phyloP scores from a whole-genome alignment of 2,329 filamentous ascomycete genomes.

The Cladophialophora psammophila region DNA sequence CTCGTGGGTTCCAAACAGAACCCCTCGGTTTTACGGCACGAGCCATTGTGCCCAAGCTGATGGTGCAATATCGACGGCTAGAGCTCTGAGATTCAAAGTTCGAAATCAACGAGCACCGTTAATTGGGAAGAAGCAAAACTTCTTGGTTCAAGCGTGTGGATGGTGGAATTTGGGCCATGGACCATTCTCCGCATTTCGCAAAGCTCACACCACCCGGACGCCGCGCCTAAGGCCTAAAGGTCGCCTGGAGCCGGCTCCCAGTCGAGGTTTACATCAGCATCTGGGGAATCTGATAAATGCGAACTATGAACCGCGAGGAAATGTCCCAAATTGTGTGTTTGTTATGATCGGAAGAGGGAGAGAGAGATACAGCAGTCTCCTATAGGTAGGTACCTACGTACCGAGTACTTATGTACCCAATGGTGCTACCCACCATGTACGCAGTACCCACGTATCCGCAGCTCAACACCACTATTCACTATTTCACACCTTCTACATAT shows the following conservation, averaged over 20 bases:
- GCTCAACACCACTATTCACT: neutral
- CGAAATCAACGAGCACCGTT: neutral
- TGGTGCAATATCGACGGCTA: neutral
- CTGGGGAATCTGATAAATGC: neutral
- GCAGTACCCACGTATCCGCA: too few relatives aligned
- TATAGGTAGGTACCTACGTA: too few relatives aligned
- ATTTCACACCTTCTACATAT: neutral
- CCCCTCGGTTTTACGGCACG: conserved; percentile 23
- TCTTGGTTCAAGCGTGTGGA: neutral
- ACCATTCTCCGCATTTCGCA: neutral
- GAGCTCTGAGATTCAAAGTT: neutral
- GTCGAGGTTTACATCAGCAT: conserved; percentile 1
- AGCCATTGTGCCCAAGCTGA: conserved; percentile 16
- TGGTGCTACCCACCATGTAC: too few relatives aligned
- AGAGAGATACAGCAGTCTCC: neutral
- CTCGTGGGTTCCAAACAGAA: conserved; percentile 30
- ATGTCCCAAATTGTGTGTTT: neutral
- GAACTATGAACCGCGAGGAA: neutral
- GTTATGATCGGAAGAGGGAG: neutral
- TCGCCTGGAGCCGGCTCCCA: neutral
- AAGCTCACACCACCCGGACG: neutral
- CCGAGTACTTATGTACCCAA: too few relatives aligned
- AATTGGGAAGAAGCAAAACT: neutral
- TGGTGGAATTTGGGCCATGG: neutral
- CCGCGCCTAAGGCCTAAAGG: neutral